Evolutionary conservation across 495 filamentous ascomycete genomes (phyloP).

Genomic region (Daldinia grandis): DNA sequence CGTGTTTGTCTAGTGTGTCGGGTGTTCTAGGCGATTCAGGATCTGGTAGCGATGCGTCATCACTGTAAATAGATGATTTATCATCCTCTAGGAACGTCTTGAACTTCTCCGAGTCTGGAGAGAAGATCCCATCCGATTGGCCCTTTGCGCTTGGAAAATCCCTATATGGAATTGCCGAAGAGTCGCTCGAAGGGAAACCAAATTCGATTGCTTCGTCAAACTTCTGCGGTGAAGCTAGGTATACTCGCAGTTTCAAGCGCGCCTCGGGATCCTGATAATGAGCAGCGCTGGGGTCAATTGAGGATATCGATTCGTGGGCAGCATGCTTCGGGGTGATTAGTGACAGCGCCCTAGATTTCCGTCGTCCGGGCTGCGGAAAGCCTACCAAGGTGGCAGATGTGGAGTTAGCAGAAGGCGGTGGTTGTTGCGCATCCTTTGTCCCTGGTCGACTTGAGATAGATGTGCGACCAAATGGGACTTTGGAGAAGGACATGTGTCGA

Average conservation of each 20-base stretch:
- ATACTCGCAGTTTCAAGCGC: conserved; percentile 84
- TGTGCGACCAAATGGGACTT: conserved; percentile 63
- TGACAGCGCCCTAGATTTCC: conserved; percentile 59
- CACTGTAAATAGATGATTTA: conserved; percentile 55
- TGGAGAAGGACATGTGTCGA: conserved; percentile 61
- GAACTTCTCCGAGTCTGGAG: conserved; percentile 50
- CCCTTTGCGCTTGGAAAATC: conserved; percentile 21
- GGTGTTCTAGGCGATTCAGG: conserved; percentile 65
- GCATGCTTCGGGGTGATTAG: conserved; percentile 58
- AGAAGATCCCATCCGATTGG: conserved; percentile 42
- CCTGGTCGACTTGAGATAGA: conserved; percentile 55
- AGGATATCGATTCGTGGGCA: conserved; percentile 58
- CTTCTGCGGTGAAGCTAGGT: conserved; percentile 88
- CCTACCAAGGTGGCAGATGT: conserved; percentile 47
- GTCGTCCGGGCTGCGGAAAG: conserved; percentile 47
- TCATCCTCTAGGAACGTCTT: conserved; percentile 61
- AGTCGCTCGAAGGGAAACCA: conserved; percentile 78
- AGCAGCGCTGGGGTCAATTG: conserved; percentile 75
- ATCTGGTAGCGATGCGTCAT: conserved; percentile 60
- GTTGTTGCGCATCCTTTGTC: conserved; percentile 48
- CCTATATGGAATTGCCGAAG: conserved; percentile 34
- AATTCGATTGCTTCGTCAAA: conserved; percentile 96
- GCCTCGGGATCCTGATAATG: conserved; percentile 94
- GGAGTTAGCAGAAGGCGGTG: conserved; percentile 44
- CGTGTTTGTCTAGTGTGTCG: conserved; percentile 50